These are phyloP conservation scores for Sporothrix phasma DNA, from an alignment of 2,329 filamentous ascomycete species.

Conservation along the genomic window DNA sequence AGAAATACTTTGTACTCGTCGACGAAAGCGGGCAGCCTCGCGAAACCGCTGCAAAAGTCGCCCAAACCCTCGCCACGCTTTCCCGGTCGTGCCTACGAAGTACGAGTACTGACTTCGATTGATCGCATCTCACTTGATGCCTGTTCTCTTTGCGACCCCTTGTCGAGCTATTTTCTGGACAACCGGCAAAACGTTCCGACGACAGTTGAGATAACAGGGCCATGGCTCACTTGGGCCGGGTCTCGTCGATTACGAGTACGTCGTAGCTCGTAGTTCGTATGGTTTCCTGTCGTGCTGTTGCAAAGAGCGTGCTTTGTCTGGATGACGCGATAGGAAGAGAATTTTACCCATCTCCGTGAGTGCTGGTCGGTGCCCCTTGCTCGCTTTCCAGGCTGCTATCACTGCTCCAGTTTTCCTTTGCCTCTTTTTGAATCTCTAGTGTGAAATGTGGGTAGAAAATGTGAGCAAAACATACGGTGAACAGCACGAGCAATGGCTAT, in stretches of 20 bases:
- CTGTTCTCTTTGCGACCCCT: not conserved
- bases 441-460: not conserved
- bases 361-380: not conserved
- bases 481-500: not conserved
- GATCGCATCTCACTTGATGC: not conserved
- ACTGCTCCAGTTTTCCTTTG: not conserved
- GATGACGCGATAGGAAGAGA: constrained; percentile 8
- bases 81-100: too few relatives aligned
- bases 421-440: not conserved
- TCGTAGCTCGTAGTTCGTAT: too few relatives aligned
- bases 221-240: not conserved
- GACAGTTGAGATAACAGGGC: not conserved
- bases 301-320: not conserved
- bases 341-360: not conserved
- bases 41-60: not conserved
- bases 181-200: not conserved
- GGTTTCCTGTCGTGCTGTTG: too few relatives aligned
- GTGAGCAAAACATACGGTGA: not conserved
- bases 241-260: not conserved
- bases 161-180: not conserved
- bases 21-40: not conserved
- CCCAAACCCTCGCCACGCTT: not conserved
- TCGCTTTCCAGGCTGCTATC: not conserved
- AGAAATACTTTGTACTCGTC: too few relatives aligned
- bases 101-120: too few relatives aligned